phyloP scores from a whole-genome alignment of 2,329 filamentous ascomycete species.

The Fusarium goolgardi region DNA sequence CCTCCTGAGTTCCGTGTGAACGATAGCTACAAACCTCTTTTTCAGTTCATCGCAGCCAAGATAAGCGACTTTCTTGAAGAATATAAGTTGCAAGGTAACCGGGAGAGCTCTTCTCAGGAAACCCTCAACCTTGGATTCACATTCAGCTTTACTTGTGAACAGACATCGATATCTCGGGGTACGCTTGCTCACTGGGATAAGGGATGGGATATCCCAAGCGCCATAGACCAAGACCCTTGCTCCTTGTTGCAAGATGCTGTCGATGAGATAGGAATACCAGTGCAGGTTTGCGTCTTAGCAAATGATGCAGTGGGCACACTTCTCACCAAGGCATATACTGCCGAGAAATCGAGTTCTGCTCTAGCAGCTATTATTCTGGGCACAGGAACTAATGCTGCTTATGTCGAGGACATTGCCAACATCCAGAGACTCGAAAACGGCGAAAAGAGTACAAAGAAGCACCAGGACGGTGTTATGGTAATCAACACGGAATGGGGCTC shows the following conservation, averaged over 20 bases:
- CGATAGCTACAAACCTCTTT: conserved; percentile 3
- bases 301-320: conserved; percentile 16
- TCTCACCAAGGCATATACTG: neutral
- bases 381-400: conserved; percentile 12
- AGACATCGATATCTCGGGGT: neutral
- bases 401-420: neutral
- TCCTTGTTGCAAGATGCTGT: neutral
- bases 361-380: conserved; percentile 10
- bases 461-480: neutral
- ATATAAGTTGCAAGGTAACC: neutral
- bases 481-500: conserved; percentile 24
- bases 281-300: neutral
- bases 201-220: conserved; percentile 20
- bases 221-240: conserved; percentile 4
- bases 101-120: fast-evolving
- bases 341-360: neutral
- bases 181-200: conserved; percentile 22
- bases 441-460: fast-evolving
- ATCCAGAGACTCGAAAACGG: neutral
- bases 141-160: conserved; percentile 16
- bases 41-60: conserved; percentile 5
- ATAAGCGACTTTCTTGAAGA: neutral
- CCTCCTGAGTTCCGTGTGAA: conserved; percentile 6
- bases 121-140: conserved; percentile 3
- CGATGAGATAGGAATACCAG: neutral